phyloP scores from a whole-genome alignment of 148 eudicot genomes.

The Camellia japonica region DNA sequence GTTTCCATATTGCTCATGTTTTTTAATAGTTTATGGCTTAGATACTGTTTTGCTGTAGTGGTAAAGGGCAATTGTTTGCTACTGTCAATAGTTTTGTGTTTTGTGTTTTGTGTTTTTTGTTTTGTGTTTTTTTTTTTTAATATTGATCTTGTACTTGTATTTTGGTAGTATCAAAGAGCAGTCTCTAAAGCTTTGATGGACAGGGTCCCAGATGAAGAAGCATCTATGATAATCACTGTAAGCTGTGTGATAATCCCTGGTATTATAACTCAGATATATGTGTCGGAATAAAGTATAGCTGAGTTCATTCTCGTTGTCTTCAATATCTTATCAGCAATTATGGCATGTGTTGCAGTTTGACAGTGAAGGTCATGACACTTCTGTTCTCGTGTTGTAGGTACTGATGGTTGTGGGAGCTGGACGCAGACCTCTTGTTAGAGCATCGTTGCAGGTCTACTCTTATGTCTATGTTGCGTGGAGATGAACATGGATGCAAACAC shows the following conservation, averaged over 20 bases:
- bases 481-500: too few relatives aligned
- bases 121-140: background rate
- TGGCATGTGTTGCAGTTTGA: too few relatives aligned
- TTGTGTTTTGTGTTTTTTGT: too few relatives aligned
- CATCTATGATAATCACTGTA: too few relatives aligned
- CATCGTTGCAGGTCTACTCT: conserved; percentile 9
- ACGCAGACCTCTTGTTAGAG: conserved; percentile 95
- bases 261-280: too few relatives aligned
- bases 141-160: conserved; percentile 12
- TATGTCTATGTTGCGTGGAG: too few relatives aligned
- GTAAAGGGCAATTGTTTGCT: background rate
- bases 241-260: too few relatives aligned
- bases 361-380: background rate
- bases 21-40: background rate
- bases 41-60: background rate
- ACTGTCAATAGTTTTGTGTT: background rate
- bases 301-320: too few relatives aligned
- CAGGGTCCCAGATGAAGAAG: conserved; percentile 65
- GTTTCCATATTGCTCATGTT: background rate
- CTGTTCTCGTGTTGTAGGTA: conserved; percentile 41
- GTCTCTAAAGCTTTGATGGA: conserved; percentile 81
- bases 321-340: too few relatives aligned
- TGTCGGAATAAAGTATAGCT: too few relatives aligned
- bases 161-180: conserved; percentile 80
- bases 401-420: conserved; percentile 99